phyloP scores from a whole-genome alignment of 208 protist species.

The Trypanosomatidae sp. region DNA sequence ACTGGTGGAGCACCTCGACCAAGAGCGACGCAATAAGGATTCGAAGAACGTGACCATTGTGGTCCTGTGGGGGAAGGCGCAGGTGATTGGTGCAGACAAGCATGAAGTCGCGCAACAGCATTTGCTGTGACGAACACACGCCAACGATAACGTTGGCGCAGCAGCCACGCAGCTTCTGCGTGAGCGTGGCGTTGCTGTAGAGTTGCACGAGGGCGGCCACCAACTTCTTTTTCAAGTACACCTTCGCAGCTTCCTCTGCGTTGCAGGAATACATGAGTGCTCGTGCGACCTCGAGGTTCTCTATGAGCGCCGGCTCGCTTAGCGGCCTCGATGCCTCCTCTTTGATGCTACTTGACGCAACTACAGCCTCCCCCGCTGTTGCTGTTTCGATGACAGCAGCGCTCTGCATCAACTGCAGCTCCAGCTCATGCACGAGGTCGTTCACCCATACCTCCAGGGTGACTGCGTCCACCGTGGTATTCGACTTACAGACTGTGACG shows the following conservation, averaged over 20 bases:
- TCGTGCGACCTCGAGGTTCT: constrained; percentile 43
- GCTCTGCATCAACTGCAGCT: constrained; percentile 7
- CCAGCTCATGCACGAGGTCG: constrained; percentile 25
- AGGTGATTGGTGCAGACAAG: constrained; percentile 6
- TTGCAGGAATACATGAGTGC: constrained; percentile 27
- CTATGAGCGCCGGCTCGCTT: constrained; percentile 54
- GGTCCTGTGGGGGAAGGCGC: constrained; percentile 4
- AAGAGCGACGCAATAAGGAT: constrained; percentile 30
- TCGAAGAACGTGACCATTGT: constrained; percentile 17
- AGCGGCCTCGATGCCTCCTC: constrained; percentile 29
- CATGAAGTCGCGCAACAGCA: constrained; percentile 20
- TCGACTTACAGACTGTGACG: constrained; percentile 42
- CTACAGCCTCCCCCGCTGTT: not conserved
- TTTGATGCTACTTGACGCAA: not conserved
- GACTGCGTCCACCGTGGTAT: constrained; percentile 12
- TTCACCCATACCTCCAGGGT: constrained; percentile 21
- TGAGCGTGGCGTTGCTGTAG: constrained; percentile 19
- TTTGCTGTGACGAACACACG: constrained; percentile 13
- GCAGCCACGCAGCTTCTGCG: constrained; percentile 28
- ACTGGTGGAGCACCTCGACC: constrained; percentile 32
- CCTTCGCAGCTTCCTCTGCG: constrained; percentile 10
- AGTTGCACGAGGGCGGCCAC: constrained; percentile 15
- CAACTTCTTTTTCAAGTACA: constrained; percentile 16
- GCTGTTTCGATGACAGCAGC: not conserved
- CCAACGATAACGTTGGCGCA: constrained; percentile 24